These are phyloP conservation scores for Hypoxylon fuscum DNA, from an alignment of 495 filamentous ascomycete species.

Conservation along the genomic window DNA sequence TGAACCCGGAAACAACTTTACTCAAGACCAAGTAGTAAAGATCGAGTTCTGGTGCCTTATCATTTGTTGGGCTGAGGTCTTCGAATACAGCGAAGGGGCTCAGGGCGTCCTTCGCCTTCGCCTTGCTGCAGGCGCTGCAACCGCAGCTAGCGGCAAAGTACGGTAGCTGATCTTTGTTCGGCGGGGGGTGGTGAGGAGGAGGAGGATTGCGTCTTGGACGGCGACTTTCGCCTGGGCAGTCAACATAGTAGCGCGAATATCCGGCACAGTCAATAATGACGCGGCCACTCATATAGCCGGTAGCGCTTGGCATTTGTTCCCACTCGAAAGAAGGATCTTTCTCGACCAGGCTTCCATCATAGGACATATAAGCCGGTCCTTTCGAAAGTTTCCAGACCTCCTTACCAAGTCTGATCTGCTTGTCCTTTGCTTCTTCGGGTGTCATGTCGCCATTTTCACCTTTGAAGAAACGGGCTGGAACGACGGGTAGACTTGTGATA, in stretches of 20 bases:
- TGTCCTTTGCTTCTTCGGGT: constrained; percentile 16
- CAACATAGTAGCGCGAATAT: constrained; percentile 35
- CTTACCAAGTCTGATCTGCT: constrained; percentile 45
- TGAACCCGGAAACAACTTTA: constrained; percentile 48
- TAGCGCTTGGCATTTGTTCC: constrained; percentile 11
- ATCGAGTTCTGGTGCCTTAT: constrained; percentile 40
- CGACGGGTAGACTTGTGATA: constrained; percentile 43
- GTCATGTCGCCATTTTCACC: constrained; percentile 17
- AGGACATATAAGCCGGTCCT: constrained; percentile 48
- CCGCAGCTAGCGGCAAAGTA: constrained; percentile 44
- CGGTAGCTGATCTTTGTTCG: constrained; percentile 44
- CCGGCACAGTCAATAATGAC: constrained; percentile 52
- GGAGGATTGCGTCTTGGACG: constrained; percentile 4
- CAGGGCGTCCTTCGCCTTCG: constrained; percentile 9
- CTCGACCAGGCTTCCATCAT: constrained; percentile 46
- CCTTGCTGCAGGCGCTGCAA: constrained; percentile 40
- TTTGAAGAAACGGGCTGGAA: constrained; percentile 48
- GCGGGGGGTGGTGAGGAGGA: constrained; percentile 13
- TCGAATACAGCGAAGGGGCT: constrained; percentile 47
- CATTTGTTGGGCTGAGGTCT: constrained; percentile 43
- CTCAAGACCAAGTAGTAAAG: constrained; percentile 47
- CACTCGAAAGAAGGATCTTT: neutral
- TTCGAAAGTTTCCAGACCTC: constrained; percentile 51
- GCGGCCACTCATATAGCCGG: constrained; percentile 45
- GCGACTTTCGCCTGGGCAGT: constrained; percentile 12